These are phyloP conservation scores for Apophysomyces elegans DNA, from an alignment of 371 early-diverging fungal genomes.

Conservation along the genomic window DNA sequence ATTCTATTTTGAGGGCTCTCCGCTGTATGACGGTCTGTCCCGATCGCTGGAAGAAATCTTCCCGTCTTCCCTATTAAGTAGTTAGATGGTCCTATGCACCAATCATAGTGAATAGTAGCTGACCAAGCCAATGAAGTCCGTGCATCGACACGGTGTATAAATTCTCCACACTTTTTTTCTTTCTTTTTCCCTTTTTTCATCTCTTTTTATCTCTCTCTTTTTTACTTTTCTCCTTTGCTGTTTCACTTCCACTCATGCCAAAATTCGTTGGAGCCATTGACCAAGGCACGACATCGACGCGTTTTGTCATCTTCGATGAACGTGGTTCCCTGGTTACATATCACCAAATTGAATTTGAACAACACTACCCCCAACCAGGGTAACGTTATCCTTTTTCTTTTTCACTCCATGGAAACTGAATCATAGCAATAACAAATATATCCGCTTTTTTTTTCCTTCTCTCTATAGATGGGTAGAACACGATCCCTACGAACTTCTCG, in stretches of 20 bases:
- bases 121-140: constrained; percentile 12
- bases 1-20: background rate
- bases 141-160: constrained; percentile 5
- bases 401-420: background rate
- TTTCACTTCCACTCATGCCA: constrained; percentile 21
- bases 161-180: constrained; percentile 15
- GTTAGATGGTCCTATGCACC: background rate
- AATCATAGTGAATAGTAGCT: background rate
- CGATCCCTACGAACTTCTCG: constrained; percentile 79
- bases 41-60: constrained; percentile 9
- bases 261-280: constrained; percentile 88
- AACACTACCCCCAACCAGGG: constrained; percentile 83
- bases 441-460: too few relatives aligned
- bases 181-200: constrained; percentile 7
- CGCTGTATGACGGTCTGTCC: constrained; percentile 2
- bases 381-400: constrained; percentile 21
- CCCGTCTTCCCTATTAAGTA: constrained; percentile 1
- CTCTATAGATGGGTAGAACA: constrained; percentile 87
- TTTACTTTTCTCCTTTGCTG: constrained; percentile 9
- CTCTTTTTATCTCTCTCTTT: constrained; percentile 8
- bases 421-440: too few relatives aligned
- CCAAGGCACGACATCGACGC: constrained; percentile 93
- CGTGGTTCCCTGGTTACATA: constrained; percentile 74
- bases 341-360: constrained; percentile 86
- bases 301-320: constrained; percentile 92